These are phyloP conservation scores for Nidularia sp. DNA, from an alignment of 768 basidiomycete genomes.

Conservation along the genomic window DNA sequence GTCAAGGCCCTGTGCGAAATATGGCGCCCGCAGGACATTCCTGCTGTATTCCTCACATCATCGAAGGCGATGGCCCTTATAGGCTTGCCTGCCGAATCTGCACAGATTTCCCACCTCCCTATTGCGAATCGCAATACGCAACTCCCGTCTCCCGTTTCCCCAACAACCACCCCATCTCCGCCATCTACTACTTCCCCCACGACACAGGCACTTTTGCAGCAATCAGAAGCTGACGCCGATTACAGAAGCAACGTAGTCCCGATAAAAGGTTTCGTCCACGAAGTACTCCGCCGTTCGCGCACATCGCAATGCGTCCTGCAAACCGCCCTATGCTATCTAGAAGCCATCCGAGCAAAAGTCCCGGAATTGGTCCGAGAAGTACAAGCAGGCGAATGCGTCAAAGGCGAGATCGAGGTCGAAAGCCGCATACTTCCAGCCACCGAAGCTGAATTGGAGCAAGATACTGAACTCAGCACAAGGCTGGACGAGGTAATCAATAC, in stretches of 20 bases:
- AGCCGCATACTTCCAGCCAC: conserved; percentile 38
- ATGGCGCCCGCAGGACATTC: conserved; percentile 78
- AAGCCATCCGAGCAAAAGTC: conserved; percentile 72
- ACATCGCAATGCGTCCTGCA: conserved; percentile 83
- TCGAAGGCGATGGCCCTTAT: conserved; percentile 23
- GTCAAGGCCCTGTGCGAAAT: conserved; percentile 75
- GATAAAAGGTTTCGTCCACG: conserved; percentile 79
- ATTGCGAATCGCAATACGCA: conserved; percentile 29
- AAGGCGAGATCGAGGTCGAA: conserved; percentile 35
- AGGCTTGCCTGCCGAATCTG: conserved; percentile 7
- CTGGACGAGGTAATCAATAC: conserved; percentile 10
- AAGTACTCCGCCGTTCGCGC: conserved; percentile 82
- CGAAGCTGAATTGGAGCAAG: conserved; percentile 36
- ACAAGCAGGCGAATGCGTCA: conserved; percentile 34
- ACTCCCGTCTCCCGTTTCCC: conserved; percentile 51
- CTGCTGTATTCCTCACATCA: conserved; percentile 37
- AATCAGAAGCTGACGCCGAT: conserved; percentile 8
- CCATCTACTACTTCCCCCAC: conserved; percentile 7
- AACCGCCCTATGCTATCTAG: conserved; percentile 84
- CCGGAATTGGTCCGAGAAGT: conserved; percentile 58
- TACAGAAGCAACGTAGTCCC: conserved; percentile 43
- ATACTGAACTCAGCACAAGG: conserved; percentile 24
- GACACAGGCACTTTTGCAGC: not conserved
- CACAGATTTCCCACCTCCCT: conserved; percentile 8
- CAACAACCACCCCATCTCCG: conserved; percentile 18